Base-by-base conservation (phyloP, 179 eudicot species). In the Corrigiola litoralis region DNA sequence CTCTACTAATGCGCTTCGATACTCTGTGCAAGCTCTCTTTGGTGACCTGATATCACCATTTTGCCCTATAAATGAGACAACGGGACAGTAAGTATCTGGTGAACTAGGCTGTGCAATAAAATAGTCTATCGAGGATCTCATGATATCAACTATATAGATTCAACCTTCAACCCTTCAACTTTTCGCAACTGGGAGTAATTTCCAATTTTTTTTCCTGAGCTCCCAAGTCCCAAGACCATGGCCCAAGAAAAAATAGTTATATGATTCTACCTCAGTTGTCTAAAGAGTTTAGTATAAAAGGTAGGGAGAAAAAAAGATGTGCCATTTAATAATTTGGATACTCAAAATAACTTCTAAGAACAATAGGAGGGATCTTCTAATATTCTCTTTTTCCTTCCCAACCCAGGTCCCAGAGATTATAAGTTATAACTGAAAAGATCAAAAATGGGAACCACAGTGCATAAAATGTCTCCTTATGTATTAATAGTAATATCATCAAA, bases 41-140 rank as follows among this genome's bases (percentile, higher is more conserved):
- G 99, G 99, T 45, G 99, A 91, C 61, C 85, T 85, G 41, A 88
- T 80, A 75, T 85, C 92, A 63, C 92, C 92, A 84, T 79, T 88
- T 68, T 72, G 80, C 34, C 90, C 99, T 95, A 74, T 24, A 69
- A 53, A 69, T 21, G 63, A 49, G 6, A 42, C 27, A 4, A 29
- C 0, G 14, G n/a, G n/a, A n/a, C n/a, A n/a, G 25, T 17, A 59
- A 23, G 5, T 28, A 12, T 8, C 50, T 56, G 27, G 56, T 49
- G 27, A 44, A 57, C 44, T 16, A 70, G n/a, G 13, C 3, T 34
- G 34, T 13, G 29, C 41, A 67, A 61, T 33, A 49, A 27, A 45
- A 42, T 24, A 17, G 14, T 41, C 11, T n/a, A 32, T n/a, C 20
- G 44, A 12, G 20, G 5, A 63, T 62, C 61, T 67, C 14, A 38